phyloP scores from a whole-genome alignment of 2,329 filamentous ascomycete genomes.

The Xylaria sp. region DNA sequence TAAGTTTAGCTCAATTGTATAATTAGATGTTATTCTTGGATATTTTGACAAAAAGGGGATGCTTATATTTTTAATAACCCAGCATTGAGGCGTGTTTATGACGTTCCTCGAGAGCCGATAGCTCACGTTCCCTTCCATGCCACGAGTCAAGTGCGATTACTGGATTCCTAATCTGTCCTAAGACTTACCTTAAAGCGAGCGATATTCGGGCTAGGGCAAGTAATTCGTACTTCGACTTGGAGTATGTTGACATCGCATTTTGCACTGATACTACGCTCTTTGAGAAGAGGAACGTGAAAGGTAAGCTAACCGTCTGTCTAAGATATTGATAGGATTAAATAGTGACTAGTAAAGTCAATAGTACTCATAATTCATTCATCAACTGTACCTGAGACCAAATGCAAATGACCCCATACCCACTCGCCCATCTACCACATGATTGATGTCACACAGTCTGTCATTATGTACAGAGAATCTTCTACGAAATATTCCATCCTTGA shows the following conservation, averaged over 20 bases:
- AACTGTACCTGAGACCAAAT: not conserved
- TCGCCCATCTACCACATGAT: slow-evolving; percentile 14
- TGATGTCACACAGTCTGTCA: slow-evolving; percentile 15
- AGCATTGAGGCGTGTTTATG: not conserved
- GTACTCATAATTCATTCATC: slow-evolving; percentile 5
- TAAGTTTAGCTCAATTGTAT: not conserved
- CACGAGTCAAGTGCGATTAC: not conserved
- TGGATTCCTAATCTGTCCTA: not conserved
- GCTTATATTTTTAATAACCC: not conserved
- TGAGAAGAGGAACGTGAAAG: not conserved
- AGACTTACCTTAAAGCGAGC: not conserved
- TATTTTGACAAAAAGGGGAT: not conserved
- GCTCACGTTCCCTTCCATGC: not conserved
- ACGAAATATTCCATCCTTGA: not conserved
- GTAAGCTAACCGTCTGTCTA: not conserved
- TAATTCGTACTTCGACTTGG: not conserved
- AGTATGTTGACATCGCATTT: not conserved
- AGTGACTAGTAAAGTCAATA: not conserved
- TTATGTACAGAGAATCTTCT: slow-evolving; percentile 1
- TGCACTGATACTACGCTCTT: not conserved
- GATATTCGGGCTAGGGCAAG: not conserved
- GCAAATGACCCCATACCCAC: slow-evolving; percentile 6
- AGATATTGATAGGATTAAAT: not conserved
- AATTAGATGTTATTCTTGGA: not conserved
- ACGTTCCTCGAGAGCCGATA: not conserved